Evolutionary conservation across 2,329 filamentous ascomycete genomes (phyloP).

Genomic region (Fusarium brachygibbosum): DNA sequence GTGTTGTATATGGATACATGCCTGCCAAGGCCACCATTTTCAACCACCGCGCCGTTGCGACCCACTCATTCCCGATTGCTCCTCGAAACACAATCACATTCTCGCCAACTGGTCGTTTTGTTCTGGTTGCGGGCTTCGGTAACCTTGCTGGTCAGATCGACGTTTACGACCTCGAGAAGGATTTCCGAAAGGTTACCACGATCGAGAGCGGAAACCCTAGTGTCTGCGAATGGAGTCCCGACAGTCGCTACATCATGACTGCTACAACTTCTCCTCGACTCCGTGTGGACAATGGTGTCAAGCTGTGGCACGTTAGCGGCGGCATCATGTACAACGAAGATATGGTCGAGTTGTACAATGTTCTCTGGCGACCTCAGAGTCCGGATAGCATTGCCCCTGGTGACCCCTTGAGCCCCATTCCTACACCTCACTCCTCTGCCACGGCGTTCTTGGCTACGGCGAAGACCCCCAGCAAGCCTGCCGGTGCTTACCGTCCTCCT

Average conservation of each 20-base stretch:
- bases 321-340: constrained; percentile 95
- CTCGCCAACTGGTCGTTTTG: constrained; percentile 92
- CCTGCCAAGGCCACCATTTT: constrained; percentile 99
- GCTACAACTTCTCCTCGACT: constrained; percentile 97
- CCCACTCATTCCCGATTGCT: constrained; percentile 86
- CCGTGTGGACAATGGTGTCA: constrained; percentile 95
- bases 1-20: constrained; percentile 98
- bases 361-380: constrained; percentile 85
- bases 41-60: constrained; percentile 85
- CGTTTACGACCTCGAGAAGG: constrained; percentile 94
- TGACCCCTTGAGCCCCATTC: constrained; percentile 80
- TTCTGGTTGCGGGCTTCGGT: constrained; percentile 94
- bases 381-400: constrained; percentile 69
- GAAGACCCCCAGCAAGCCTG: constrained; percentile 96
- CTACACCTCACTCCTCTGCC: constrained; percentile 85
- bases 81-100: constrained; percentile 96
- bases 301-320: constrained; percentile 93
- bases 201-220: constrained; percentile 97
- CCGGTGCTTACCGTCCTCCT: constrained; percentile 95
- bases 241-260: constrained; percentile 94
- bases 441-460: constrained; percentile 83
- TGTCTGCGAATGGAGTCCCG: constrained; percentile 96
- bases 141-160: constrained; percentile 98
- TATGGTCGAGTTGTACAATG: constrained; percentile 93
- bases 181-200: constrained; percentile 91